Evolutionary conservation across 1,139 yeast species (phyloP).

Genomic region (Yamadazyma mexicana): DNA sequence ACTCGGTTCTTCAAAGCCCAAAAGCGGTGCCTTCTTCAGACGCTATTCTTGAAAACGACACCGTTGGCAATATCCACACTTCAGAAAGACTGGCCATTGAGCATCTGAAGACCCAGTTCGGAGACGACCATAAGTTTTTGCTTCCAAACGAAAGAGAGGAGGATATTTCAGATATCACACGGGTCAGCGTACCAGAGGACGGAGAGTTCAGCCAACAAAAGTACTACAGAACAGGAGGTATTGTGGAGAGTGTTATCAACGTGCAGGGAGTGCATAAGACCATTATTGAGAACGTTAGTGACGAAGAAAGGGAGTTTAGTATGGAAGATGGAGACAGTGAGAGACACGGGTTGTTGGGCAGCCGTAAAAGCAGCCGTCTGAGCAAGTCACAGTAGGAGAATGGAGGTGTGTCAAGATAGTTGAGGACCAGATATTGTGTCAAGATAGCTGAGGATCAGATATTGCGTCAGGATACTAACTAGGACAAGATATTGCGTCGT

Average conservation of each 20-base stretch:
- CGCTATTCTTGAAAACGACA: conserved; percentile 8
- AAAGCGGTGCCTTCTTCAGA: conserved; percentile 10
- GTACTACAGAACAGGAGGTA: conserved; percentile 62
- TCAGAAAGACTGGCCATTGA: conserved; percentile 54
- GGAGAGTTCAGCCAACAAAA: conserved; percentile 37
- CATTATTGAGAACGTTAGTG: conserved; percentile 66
- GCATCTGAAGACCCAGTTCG: conserved; percentile 23
- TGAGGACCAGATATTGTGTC: too few relatives aligned
- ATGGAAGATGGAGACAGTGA: conserved; percentile 9
- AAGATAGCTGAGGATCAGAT: too few relatives aligned
- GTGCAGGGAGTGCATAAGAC: conserved; percentile 87
- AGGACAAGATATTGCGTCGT: too few relatives aligned
- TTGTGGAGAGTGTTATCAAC: conserved; percentile 80
- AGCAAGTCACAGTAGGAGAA: background rate
- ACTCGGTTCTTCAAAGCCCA: conserved; percentile 26
- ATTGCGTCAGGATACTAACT: too few relatives aligned
- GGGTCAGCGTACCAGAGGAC: conserved; percentile 15
- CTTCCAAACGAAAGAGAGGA: conserved; percentile 30
- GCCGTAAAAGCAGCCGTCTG: conserved; percentile 5
- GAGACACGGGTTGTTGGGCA: conserved; percentile 5
- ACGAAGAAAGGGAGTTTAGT: conserved; percentile 27
- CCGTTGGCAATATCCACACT: conserved; percentile 44
- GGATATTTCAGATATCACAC: conserved; percentile 28
- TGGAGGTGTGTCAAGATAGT: too few relatives aligned
- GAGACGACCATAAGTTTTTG: conserved; percentile 16